Evolutionary conservation across 164 flowering plant species (phyloP).

Genomic region (Cinnamomum chago): DNA sequence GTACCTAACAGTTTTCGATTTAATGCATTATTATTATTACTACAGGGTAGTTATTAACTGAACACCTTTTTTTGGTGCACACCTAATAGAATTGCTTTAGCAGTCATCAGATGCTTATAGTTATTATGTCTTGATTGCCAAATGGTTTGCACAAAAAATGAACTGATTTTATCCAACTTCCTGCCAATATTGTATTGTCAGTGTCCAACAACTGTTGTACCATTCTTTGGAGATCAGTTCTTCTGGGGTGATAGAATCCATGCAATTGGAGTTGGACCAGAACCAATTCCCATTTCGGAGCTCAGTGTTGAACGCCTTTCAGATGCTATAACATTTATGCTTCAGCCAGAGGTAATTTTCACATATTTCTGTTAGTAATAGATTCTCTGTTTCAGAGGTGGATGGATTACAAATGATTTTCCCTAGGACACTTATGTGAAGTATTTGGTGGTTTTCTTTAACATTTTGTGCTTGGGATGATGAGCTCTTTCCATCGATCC

Average conservation of each 20-base stretch:
- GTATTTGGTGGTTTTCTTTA: not conserved
- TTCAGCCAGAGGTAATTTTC: constrained; percentile 74
- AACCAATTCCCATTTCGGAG: constrained; percentile 74
- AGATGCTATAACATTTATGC: constrained; percentile 78
- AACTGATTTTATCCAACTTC: not conserved
- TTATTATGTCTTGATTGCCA: not conserved
- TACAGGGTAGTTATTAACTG: too few species aligned
- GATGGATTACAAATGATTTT: not conserved
- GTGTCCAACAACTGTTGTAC: constrained; percentile 95
- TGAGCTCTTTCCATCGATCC: not conserved
- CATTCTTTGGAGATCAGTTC: constrained; percentile 98
- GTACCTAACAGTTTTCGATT: too few species aligned
- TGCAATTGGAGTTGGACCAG: constrained; percentile 75
- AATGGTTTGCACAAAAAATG: not conserved
- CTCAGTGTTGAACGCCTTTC: constrained; percentile 66
- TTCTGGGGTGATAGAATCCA: constrained; percentile 90
- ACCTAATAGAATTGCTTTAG: too few species aligned
- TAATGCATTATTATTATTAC: too few species aligned
- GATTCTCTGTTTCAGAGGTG: not conserved
- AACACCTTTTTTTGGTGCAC: not conserved
- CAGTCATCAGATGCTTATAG: not conserved
- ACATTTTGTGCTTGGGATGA: not conserved
- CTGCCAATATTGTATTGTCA: constrained; percentile 24
- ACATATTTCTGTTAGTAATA: not conserved
- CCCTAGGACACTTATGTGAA: not conserved